Evolutionary conservation across 1,284 basidiomycete species (phyloP).

Genomic region (Coriolopsis trogii): DNA sequence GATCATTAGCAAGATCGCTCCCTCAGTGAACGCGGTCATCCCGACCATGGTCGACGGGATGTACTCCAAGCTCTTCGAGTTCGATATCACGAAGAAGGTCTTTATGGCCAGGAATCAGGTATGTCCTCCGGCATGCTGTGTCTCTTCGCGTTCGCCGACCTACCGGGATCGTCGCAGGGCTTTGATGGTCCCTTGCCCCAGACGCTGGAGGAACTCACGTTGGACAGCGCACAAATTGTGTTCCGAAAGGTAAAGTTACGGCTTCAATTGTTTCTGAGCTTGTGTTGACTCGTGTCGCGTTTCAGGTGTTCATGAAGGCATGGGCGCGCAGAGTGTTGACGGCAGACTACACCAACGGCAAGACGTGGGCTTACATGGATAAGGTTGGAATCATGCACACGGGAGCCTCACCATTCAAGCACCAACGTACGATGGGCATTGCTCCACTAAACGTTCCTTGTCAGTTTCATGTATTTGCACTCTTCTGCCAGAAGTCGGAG

Average conservation of each 20-base stretch:
- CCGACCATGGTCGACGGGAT: conserved; percentile 47
- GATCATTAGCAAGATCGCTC: conserved; percentile 43
- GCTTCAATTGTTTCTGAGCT: neutral
- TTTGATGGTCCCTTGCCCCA: conserved; percentile 40
- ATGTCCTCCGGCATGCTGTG: conserved; percentile 7
- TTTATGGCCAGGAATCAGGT: conserved; percentile 40
- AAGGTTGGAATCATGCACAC: conserved; percentile 56
- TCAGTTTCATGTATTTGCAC: conserved; percentile 16
- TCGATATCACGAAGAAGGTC: conserved; percentile 49
- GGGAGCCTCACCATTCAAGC: conserved; percentile 45
- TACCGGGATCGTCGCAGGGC: conserved; percentile 26
- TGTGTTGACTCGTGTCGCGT: conserved; percentile 5
- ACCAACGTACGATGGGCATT: conserved; percentile 36
- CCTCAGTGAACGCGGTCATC: conserved; percentile 45
- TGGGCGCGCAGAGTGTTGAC: conserved; percentile 42
- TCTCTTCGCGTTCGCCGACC: neutral
- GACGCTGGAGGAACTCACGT: conserved; percentile 42
- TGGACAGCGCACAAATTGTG: conserved; percentile 48
- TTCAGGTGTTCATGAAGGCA: conserved; percentile 41
- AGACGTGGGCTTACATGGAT: conserved; percentile 52
- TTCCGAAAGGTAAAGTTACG: conserved; percentile 44
- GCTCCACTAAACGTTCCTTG: conserved; percentile 40
- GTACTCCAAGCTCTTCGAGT: conserved; percentile 50
- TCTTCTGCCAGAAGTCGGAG: too few species aligned
- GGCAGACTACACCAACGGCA: conserved; percentile 45